Conservation (phyloP, 495 filamentous ascomycete species). For the Neurospora tetrasperma region DNA sequence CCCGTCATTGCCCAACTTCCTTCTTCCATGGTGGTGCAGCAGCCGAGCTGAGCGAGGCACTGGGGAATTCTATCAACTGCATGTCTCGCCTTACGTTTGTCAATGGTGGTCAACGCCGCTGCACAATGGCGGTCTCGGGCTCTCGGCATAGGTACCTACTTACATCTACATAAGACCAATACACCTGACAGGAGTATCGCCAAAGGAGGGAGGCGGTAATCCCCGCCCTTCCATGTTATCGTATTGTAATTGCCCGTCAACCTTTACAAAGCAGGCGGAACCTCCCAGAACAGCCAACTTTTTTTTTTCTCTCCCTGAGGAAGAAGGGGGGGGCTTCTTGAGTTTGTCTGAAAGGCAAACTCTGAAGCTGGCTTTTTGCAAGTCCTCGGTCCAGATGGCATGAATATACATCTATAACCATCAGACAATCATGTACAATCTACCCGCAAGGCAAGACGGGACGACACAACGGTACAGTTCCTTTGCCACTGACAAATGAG, state of each 20-base stretch:
- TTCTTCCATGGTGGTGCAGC: background rate
- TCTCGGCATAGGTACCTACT: background rate
- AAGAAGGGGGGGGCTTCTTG: no score
- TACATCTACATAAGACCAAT: background rate
- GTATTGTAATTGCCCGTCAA: background rate
- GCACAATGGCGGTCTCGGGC: background rate
- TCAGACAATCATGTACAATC: background rate
- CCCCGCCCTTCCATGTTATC: background rate
- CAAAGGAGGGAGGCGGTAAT: background rate
- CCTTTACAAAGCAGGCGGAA: background rate
- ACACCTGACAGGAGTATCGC: background rate
- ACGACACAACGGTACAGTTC: background rate
- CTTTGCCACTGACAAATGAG: background rate
- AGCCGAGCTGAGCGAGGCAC: background rate
- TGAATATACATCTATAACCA: background rate
- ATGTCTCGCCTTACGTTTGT: background rate
- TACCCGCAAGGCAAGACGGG: background rate
- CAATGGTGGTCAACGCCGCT: background rate
- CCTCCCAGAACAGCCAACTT: background rate
- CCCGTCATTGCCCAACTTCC: background rate
- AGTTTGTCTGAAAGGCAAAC: no score
- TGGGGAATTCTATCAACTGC: background rate
- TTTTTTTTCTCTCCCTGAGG: no score
- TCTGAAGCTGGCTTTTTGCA: background rate
- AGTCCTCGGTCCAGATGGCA: background rate